Percentiles rank a stretch among this genome's conserved stretches.
phyloP scores from a whole-genome alignment of 1,139 yeast species.

The Zygoascus meyerae region DNA sequence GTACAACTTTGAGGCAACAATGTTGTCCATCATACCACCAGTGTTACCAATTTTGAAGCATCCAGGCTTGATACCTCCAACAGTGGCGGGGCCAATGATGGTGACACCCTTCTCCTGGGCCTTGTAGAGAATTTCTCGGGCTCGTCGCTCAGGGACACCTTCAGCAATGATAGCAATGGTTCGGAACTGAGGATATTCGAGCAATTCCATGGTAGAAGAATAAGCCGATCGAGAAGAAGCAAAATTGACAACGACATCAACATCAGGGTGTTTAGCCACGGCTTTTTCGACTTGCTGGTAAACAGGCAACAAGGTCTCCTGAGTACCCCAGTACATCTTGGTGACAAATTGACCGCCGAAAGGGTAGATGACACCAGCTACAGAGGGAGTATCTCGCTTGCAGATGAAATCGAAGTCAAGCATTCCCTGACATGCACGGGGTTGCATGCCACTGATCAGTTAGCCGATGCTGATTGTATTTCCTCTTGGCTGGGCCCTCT shows the following conservation, averaged over 20 bases:
- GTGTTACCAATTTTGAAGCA: constrained; percentile 47
- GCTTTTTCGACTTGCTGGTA: constrained; percentile 41
- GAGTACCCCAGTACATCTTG: constrained; percentile 47
- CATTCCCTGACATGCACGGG: constrained; percentile 46
- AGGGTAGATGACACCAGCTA: constrained; percentile 44
- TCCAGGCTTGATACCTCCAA: constrained; percentile 47
- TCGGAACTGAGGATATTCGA: constrained; percentile 42
- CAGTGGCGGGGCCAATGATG: constrained; percentile 46
- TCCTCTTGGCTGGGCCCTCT: too few species aligned
- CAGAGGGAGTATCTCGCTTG: constrained; percentile 43
- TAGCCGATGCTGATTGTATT: not conserved
- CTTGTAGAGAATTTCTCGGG: constrained; percentile 41
- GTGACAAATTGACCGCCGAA: constrained; percentile 44
- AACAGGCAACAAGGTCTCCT: constrained; percentile 43
- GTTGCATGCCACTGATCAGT: constrained; percentile 33
- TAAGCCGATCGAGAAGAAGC: constrained; percentile 44
- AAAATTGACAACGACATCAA: constrained; percentile 44
- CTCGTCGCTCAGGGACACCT: constrained; percentile 46
- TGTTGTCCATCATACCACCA: constrained; percentile 48
- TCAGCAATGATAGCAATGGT: constrained; percentile 46
- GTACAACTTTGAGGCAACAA: constrained; percentile 44
- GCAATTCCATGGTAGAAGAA: constrained; percentile 43
- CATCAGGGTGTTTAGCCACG: constrained; percentile 42
- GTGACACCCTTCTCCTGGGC: constrained; percentile 43
- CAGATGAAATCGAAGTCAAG: constrained; percentile 45